Evolutionary conservation across 1,284 basidiomycete species (phyloP), one percentile per base, ranked within the genome.

Genomic region (Rhodotorula sp.): DNA sequence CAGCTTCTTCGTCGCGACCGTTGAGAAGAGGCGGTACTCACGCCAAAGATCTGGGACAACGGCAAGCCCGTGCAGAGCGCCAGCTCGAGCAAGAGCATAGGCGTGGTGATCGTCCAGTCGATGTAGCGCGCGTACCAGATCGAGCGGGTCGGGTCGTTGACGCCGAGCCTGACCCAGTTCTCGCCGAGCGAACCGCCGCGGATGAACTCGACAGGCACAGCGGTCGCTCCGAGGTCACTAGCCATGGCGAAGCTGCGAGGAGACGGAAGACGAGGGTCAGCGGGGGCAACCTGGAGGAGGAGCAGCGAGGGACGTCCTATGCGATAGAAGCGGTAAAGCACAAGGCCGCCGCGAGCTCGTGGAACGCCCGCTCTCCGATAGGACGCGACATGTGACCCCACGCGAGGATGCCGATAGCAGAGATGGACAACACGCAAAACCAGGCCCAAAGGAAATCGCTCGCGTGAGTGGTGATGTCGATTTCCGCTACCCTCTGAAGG

Each of bases 61-160:
- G 86, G 83, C 54, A 87, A 78, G 22, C 82, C 84, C 50, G 85
- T 85, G 51, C 83, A 80, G 67, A 86, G 80, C 26, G 86, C 79
- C 28, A 88, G 78, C 57, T 81, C 80, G 62, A 87, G 81, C 10
- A 88, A 80, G 9, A 87, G 76, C 20, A 85, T 78, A 4, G 87
- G 87, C 20, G 85, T 84, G 61, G 83, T 86, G 80, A 87, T 64
- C 5, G 63, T 64, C 84, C 85, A 86, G 73, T 85, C 83, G 75
- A 87, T 86, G 77, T 86, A 87, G 53, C 85, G 81, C 1, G 81
- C 82, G 55, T 83, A 86, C 60, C 57, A 88, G 66, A 88, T 82
- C 69, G 84, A 82, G 52, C 87, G 83, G 13, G 82, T 83, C 1
- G 77, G 72, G 30, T 64, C 48, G 6, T 65, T 47, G 67, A 48